These are phyloP conservation scores for Santalum album DNA, from an alignment of 164 flowering plant genomes.

Conservation along the genomic window DNA sequence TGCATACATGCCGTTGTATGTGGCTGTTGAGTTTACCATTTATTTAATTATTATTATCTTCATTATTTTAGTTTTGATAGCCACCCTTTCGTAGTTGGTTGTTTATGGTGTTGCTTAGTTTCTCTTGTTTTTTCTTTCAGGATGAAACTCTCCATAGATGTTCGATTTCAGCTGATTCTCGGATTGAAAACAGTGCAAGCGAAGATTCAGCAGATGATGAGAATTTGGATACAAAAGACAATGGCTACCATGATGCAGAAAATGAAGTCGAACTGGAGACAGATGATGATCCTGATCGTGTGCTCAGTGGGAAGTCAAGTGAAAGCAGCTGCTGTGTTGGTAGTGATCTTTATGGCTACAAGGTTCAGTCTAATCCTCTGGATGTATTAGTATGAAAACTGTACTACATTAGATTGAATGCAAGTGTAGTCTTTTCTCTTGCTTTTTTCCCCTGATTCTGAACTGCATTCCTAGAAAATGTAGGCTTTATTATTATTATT, in stretches of 20 bases:
- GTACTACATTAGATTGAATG: no score
- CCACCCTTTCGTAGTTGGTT: no score
- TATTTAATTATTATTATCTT: no score
- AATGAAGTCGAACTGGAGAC: conserved; percentile 34
- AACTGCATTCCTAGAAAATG: no score
- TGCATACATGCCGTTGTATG: no score
- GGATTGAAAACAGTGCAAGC: conserved; percentile 67
- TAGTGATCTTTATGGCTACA: conserved; percentile 84
- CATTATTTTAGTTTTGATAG: no score
- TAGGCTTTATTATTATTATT: no score
- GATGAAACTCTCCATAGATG: conserved; percentile 72
- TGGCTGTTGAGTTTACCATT: no score
- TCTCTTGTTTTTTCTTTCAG: conserved; percentile 30
- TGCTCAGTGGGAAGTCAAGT: conserved; percentile 77
- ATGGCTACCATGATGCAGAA: conserved; percentile 88
- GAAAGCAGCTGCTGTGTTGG: conserved; percentile 74
- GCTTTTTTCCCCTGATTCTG: no score
- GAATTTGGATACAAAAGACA: conserved; percentile 48
- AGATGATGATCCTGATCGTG: conserved; percentile 70
- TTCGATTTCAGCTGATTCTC: conserved; percentile 84
- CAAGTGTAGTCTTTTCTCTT: conserved; percentile 3
- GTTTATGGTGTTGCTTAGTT: not conserved
- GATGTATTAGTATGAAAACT: no score
- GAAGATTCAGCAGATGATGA: conserved; percentile 85
- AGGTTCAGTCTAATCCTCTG: conserved; percentile 34